Conservation (phyloP, 306 rosid species). For the Oxytropis ochrocephala region DNA sequence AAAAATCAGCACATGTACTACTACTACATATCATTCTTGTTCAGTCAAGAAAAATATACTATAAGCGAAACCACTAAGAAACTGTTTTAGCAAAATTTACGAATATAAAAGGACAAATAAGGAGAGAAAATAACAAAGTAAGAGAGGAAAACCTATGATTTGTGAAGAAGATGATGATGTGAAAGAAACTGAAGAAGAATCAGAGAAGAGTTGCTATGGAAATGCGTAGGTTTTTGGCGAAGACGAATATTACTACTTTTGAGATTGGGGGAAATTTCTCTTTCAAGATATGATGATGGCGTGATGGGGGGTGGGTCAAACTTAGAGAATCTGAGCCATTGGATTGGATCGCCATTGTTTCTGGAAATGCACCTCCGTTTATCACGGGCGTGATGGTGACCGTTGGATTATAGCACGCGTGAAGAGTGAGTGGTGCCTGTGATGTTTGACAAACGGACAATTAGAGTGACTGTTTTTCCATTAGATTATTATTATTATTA, state of each 20-base stretch:
- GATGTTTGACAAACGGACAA: constrained; percentile 50
- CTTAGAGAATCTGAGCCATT: constrained; percentile 51
- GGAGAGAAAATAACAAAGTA: neutral
- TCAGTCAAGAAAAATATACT: neutral
- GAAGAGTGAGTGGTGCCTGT: constrained; percentile 43
- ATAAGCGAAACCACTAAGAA: neutral
- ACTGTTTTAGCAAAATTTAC: neutral
- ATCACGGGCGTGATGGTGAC: constrained; percentile 40
- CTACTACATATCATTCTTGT: neutral
- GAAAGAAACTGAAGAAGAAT: neutral
- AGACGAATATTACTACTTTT: neutral
- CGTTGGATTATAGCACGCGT: constrained; percentile 94
- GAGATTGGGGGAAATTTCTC: neutral
- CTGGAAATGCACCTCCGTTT: constrained; percentile 68
- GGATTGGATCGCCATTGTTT: constrained; percentile 38
- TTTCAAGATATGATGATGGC: constrained; percentile 8
- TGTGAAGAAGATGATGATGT: neutral
- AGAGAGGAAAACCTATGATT: constrained; percentile 8
- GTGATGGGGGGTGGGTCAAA: constrained; percentile 44
- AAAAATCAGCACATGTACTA: neutral
- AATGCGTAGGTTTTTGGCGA: neutral
- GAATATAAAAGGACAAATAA: neutral
- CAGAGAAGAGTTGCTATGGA: constrained; percentile 4
- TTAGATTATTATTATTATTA: too few relatives aligned
- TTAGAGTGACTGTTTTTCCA: too few relatives aligned